phyloP scores from a whole-genome alignment of 1,284 basidiomycete species.

The Puccinia novopanici region DNA sequence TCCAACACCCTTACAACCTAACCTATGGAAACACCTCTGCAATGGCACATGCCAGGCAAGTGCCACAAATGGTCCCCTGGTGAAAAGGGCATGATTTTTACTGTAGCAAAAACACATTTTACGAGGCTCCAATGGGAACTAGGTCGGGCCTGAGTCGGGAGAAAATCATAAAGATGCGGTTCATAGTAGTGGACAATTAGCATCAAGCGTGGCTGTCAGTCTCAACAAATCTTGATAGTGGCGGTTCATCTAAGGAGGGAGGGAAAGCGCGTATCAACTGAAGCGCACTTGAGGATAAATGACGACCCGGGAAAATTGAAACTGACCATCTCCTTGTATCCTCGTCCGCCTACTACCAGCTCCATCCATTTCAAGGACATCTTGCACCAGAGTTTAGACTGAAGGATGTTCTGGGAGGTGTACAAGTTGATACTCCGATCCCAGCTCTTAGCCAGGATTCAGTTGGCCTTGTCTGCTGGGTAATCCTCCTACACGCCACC shows the following conservation, averaged over 20 bases:
- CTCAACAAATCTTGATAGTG: conserved; percentile 49
- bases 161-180: not conserved
- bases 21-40: no score
- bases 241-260: conserved; percentile 38
- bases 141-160: no score
- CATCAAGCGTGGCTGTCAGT: conserved; percentile 20
- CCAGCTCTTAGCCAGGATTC: conserved; percentile 49
- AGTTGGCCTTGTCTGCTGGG: conserved; percentile 47
- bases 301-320: not conserved
- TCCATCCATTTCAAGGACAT: conserved; percentile 47
- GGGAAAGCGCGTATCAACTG: not conserved
- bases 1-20: no score
- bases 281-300: not conserved
- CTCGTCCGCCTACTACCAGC: conserved; percentile 39
- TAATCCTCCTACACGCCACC: conserved; percentile 28
- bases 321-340: conserved; percentile 49
- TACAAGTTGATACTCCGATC: conserved; percentile 48
- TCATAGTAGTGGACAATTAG: conserved; percentile 10
- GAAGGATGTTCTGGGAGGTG: conserved; percentile 5
- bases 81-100: no score
- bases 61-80: no score
- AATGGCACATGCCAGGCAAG: no score
- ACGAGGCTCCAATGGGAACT: not conserved
- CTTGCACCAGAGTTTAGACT: conserved; percentile 48
- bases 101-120: not conserved